phyloP scores from a whole-genome alignment of 495 filamentous ascomycete species.

The Penicillium canariense region DNA sequence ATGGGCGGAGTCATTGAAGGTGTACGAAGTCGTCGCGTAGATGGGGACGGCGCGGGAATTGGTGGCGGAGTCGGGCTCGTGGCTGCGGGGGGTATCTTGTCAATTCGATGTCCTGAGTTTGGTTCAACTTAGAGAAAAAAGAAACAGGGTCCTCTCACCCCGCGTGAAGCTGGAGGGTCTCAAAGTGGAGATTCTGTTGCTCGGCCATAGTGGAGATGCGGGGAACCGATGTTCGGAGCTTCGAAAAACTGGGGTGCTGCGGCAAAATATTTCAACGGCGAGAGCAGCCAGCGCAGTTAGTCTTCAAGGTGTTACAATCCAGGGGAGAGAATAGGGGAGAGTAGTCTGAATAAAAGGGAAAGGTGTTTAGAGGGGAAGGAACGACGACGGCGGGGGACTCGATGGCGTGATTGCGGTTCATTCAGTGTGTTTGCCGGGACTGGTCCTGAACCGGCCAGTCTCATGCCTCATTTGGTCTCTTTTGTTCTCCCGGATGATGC shows the following conservation, averaged over 20 bases:
- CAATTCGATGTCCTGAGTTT: slow-evolving; percentile 3
- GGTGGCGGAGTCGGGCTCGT: slow-evolving; percentile 79
- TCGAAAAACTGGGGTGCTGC: neutral
- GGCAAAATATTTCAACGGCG: neutral
- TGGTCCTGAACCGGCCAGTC: no score
- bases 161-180: slow-evolving; percentile 96
- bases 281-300: neutral
- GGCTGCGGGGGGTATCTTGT: slow-evolving; percentile 46
- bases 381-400: slow-evolving; percentile 3
- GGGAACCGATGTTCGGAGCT: neutral
- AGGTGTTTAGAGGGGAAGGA: neutral
- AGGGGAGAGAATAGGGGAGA: neutral
- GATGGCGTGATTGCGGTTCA: slow-evolving; percentile 18
- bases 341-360: neutral
- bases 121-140: neutral
- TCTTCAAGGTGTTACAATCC: neutral
- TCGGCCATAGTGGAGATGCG: slow-evolving; percentile 32
- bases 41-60: slow-evolving; percentile 94
- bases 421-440: no score
- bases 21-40: slow-evolving; percentile 89
- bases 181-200: slow-evolving; percentile 55
- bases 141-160: slow-evolving; percentile 57
- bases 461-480: no score
- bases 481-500: no score
- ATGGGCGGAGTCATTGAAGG: slow-evolving; percentile 96